Conservation (phyloP, 192 early-diverging fungal species). For the Mortierella claussenii region DNA sequence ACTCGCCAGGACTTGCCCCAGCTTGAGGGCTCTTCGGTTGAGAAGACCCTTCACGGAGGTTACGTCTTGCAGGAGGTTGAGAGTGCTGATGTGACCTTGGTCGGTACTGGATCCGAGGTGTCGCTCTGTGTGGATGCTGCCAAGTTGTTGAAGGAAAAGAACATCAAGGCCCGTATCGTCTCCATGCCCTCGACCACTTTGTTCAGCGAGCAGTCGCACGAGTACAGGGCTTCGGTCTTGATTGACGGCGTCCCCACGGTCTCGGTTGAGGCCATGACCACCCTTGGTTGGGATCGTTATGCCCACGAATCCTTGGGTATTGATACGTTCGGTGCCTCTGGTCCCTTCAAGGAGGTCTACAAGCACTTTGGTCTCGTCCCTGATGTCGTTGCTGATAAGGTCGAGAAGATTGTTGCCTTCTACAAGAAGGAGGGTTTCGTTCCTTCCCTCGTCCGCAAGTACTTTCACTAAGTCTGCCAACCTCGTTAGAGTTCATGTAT, state of each 20-base stretch:
- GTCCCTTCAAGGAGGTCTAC: slow-evolving; percentile 84
- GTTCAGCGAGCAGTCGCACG: slow-evolving; percentile 85
- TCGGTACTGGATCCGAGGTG: slow-evolving; percentile 96
- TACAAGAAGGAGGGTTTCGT: slow-evolving; percentile 69
- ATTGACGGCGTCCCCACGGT: slow-evolving; percentile 83
- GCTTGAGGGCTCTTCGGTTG: slow-evolving; percentile 85
- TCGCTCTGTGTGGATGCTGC: slow-evolving; percentile 92
- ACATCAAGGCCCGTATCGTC: slow-evolving; percentile 82
- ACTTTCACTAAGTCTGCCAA: slow-evolving; percentile 35
- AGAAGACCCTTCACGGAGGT: slow-evolving; percentile 86
- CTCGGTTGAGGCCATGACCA: slow-evolving; percentile 89
- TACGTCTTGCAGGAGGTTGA: slow-evolving; percentile 82
- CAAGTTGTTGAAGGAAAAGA: slow-evolving; percentile 71
- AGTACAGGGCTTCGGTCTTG: slow-evolving; percentile 87
- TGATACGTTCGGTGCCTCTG: slow-evolving; percentile 90
- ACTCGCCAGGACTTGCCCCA: slow-evolving; percentile 97
- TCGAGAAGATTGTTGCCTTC: slow-evolving; percentile 81
- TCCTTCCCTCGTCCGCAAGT: slow-evolving; percentile 55
- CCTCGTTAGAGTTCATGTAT: background rate
- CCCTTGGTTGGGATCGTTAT: slow-evolving; percentile 93
- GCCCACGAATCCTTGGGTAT: slow-evolving; percentile 90
- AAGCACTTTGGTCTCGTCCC: slow-evolving; percentile 85
- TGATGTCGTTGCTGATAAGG: slow-evolving; percentile 79
- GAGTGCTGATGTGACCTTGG: slow-evolving; percentile 73
- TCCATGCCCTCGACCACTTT: slow-evolving; percentile 95